Evolutionary conservation across 2,329 filamentous ascomycete genomes (phyloP), one percentile per base, ranked within the genome.

Genomic region (Lomentospora prolificans): DNA sequence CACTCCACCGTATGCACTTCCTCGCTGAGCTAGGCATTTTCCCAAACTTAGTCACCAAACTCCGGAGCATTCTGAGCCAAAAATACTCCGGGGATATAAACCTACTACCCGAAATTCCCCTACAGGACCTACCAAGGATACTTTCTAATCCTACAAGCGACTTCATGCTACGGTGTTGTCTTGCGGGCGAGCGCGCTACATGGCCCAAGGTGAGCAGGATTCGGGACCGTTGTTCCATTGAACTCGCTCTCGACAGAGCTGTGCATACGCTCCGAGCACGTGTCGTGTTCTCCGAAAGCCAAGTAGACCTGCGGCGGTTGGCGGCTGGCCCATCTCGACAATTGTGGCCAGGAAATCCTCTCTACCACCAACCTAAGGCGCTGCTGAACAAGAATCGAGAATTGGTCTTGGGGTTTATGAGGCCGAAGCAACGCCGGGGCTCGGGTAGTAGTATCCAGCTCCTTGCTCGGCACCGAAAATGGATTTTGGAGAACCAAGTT

Each of bases 21-120:
- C 75, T 95, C 57, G 81, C 87, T 0, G 90, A 96, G 64, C 70
- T 95, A 30, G 89, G 90, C 17, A 72, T 95, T 46, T 85, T 94
- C 59, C 87, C 89, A 14, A 94, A 86, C 57, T 75, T 87, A 1
- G 78, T 90, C 61, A 89, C 85, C 50, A 95, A 96, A 67, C 76
- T 85, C 22, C 80, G 83, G 44, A 91, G 89, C 1, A 84, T 97
- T 14, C 76, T 97, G 52, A 91, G 85, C 60, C 92, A 97, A 64
- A 89, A 87, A 60, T 97, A 97, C 65, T 91, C 89, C 2, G 92
- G 92, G 5, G 91, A 97, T 68, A 96, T 97, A 66, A 97, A 90
- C 48, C 96, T 97, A 55, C 77, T 95, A 30, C 91, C 91, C 0
- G 83, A 90, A 55, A 85, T 95, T 57, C 80, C 80, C 3, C 82